These are phyloP conservation scores for Pholiota molesta DNA, from an alignment of 768 basidiomycete genomes.

Conservation along the genomic window DNA sequence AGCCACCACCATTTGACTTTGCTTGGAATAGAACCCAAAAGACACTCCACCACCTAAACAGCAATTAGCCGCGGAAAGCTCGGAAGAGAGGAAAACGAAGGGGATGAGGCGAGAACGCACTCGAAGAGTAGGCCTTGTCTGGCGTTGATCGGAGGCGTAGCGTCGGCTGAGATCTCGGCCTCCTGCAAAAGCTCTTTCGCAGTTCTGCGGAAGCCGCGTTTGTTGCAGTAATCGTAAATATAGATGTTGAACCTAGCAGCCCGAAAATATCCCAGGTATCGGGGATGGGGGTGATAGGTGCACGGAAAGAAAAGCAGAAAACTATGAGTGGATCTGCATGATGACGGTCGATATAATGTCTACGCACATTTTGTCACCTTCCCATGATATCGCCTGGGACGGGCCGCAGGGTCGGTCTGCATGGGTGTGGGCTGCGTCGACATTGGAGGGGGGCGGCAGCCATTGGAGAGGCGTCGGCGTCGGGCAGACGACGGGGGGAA, in stretches of 20 bases:
- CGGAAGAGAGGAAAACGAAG: constrained; percentile 17
- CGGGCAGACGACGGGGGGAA: background rate
- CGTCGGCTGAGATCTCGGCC: constrained; percentile 64
- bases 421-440: constrained; percentile 24
- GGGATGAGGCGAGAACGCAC: constrained; percentile 43
- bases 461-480: background rate
- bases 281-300: constrained; percentile 2
- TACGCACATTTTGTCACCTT: constrained; percentile 82
- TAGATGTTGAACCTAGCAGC: constrained; percentile 82
- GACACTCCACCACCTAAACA: constrained; percentile 81
- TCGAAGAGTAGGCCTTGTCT: constrained; percentile 84
- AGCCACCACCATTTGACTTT: constrained; percentile 65
- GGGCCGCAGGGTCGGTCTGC: constrained; percentile 23
- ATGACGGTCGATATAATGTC: constrained; percentile 15
- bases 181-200: constrained; percentile 67
- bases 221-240: constrained; percentile 83
- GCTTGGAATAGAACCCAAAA: constrained; percentile 87
- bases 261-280: background rate
- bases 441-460: constrained; percentile 28
- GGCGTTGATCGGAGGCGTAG: constrained; percentile 79
- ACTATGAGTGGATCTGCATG: constrained; percentile 5
- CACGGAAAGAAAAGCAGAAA: constrained; percentile 10
- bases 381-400: constrained; percentile 58
- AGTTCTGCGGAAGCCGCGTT: constrained; percentile 77
- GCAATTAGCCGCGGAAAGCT: constrained; percentile 9